Percentiles rank a stretch among this genome's conserved stretches.
phyloP scores from a whole-genome alignment of 2,329 filamentous ascomycete genomes.

The Phialophora chinensis region DNA sequence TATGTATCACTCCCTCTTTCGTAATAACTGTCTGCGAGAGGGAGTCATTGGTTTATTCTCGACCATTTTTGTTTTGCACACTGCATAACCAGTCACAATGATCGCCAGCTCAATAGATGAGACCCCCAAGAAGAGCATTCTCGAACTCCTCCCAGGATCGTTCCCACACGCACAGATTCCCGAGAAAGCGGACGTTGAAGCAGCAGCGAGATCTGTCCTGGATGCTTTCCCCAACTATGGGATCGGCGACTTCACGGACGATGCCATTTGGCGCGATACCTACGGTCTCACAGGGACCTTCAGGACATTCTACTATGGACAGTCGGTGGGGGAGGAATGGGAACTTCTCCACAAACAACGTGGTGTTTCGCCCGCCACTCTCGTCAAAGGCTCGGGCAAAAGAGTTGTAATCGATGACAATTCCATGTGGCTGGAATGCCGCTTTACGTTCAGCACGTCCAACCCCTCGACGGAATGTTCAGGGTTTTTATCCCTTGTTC shows the following conservation, averaged over 20 bases:
- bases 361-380: not conserved
- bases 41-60: too few species aligned
- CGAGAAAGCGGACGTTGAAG: not conserved
- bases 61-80: not conserved
- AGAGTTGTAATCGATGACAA: not conserved
- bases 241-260: not conserved
- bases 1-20: too few species aligned
- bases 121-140: not conserved
- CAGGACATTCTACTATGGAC: conserved; percentile 36
- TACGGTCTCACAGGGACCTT: conserved; percentile 39
- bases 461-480: conserved; percentile 4
- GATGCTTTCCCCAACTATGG: not conserved
- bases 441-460: conserved; percentile 14
- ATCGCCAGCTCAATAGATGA: not conserved
- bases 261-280: conserved; percentile 39
- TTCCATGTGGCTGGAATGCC: conserved; percentile 3
- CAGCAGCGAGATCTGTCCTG: not conserved
- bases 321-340: conserved; percentile 34
- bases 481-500: conserved; percentile 10
- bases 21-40: too few species aligned
- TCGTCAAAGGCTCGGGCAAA: not conserved
- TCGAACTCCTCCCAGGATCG: not conserved
- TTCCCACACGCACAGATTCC: conserved; percentile 1
- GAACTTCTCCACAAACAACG: conserved; percentile 10
- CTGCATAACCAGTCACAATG: not conserved